Percentiles rank a stretch among this genome's conserved stretches.
Conservation (phyloP, 192 early-diverging fungal species). For the Coemansia sp. region DNA sequence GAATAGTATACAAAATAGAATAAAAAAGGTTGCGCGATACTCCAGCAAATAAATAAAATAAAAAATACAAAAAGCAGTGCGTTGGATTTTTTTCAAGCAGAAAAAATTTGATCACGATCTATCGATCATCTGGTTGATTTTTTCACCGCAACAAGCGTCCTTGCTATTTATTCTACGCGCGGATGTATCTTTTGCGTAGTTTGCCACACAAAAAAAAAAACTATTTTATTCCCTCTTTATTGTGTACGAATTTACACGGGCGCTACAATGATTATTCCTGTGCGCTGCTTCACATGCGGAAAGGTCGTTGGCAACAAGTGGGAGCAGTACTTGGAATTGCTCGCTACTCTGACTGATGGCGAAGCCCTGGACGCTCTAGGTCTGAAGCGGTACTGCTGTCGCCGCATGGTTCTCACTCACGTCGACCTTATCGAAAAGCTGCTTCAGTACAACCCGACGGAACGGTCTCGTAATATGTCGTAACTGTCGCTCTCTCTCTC, state of each 20-base stretch:
- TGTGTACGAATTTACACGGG: neutral
- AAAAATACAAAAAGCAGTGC: neutral
- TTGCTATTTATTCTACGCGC: neutral
- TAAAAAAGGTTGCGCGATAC: neutral
- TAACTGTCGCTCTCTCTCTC: neutral
- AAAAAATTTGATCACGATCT: neutral
- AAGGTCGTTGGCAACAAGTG: slow-evolving; percentile 99
- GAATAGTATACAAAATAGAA: neutral
- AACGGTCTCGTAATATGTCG: slow-evolving; percentile 3
- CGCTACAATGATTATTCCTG: slow-evolving; percentile 93
- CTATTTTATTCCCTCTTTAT: neutral
- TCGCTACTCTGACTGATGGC: slow-evolving; percentile 68
- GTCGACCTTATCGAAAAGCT: slow-evolving; percentile 98
- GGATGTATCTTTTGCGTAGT: slow-evolving; percentile 5
- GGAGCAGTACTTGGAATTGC: slow-evolving; percentile 84
- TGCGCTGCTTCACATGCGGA: slow-evolving; percentile 98
- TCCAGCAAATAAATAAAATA: too few relatives aligned
- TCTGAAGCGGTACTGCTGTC: slow-evolving; percentile 93
- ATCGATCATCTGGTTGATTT: neutral
- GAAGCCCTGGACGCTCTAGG: slow-evolving; percentile 76
- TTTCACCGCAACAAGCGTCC: neutral
- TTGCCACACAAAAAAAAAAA: neutral
- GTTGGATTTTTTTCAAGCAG: neutral
- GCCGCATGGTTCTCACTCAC: slow-evolving; percentile 97
- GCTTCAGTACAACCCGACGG: slow-evolving; percentile 81